Percentiles rank a stretch among this genome's conserved stretches.
Evolutionary conservation across 768 basidiomycete genomes (phyloP).

Genomic region (Serendipita sp.): DNA sequence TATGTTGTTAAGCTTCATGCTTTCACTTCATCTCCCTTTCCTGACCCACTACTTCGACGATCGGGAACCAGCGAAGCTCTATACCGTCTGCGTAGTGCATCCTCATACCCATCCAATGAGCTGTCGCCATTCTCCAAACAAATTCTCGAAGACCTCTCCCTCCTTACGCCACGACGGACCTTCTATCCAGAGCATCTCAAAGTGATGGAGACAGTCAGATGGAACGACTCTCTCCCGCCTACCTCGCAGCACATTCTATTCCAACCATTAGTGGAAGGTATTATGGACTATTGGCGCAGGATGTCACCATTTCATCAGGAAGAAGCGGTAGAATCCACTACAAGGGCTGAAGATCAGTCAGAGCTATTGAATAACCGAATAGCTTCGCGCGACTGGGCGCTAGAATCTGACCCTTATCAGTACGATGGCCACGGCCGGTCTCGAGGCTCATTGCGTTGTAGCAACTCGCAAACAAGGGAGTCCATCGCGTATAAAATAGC

Average conservation of each 20-base stretch:
- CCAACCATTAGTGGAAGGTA: conserved; percentile 15
- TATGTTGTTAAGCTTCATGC: conserved; percentile 32
- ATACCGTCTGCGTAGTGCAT: conserved; percentile 24
- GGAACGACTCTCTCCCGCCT: conserved; percentile 17
- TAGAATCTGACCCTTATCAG: too few relatives aligned
- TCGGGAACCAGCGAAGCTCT: conserved; percentile 33
- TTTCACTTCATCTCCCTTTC: conserved; percentile 27
- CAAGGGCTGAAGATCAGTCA: too few relatives aligned
- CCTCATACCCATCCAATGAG: too few relatives aligned
- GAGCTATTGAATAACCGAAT: too few relatives aligned
- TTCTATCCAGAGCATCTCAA: conserved; percentile 26
- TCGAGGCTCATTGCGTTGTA: too few relatives aligned
- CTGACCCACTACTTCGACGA: conserved; percentile 30
- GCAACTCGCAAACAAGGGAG: too few relatives aligned
- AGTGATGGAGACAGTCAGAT: conserved; percentile 27
- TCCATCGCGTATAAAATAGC: too few relatives aligned
- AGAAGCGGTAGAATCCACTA: background rate
- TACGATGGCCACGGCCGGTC: too few relatives aligned
- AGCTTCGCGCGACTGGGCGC: too few relatives aligned
- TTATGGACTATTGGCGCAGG: conserved; percentile 14
- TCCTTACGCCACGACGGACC: conserved; percentile 21
- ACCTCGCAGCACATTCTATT: conserved; percentile 22
- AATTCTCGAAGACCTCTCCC: conserved; percentile 21
- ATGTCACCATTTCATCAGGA: background rate
- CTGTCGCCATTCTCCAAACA: conserved; percentile 25